Evolutionary conservation across 2,329 filamentous ascomycete genomes (phyloP).

Genomic region (Shiraia sp.): DNA sequence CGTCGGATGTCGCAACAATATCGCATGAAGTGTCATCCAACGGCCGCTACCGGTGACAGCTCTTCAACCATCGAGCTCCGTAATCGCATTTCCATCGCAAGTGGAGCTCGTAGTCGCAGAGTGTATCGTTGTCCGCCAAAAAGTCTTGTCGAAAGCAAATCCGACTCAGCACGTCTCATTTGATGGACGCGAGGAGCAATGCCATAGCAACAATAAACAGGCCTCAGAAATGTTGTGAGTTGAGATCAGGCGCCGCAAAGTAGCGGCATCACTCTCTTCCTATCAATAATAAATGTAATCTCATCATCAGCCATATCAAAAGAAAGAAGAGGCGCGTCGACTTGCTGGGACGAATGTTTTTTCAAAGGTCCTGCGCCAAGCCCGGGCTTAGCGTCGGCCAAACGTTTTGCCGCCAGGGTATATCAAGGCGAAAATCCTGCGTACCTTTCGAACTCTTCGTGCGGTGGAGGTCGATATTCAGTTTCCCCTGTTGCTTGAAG

Average conservation of each 20-base stretch:
- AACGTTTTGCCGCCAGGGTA: slow-evolving; percentile 6
- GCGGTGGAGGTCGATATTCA: slow-evolving; percentile 72
- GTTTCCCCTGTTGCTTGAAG: slow-evolving; percentile 80
- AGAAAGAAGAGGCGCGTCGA: background rate
- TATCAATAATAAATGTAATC: slow-evolving; percentile 38
- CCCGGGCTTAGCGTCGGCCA: slow-evolving; percentile 5
- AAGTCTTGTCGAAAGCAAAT: slow-evolving; percentile 6
- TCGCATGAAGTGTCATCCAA: too few relatives aligned
- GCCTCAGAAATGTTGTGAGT: slow-evolving; percentile 21
- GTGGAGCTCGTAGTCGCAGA: too few relatives aligned
- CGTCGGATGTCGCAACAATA: too few relatives aligned
- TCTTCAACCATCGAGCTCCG: too few relatives aligned
- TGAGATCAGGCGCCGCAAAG: slow-evolving; percentile 22
- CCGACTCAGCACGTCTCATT: slow-evolving; percentile 1
- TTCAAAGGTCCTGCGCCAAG: slow-evolving; percentile 2
- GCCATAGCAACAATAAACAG: slow-evolving; percentile 8
- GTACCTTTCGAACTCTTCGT: slow-evolving; percentile 66
- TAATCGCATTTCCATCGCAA: too few relatives aligned
- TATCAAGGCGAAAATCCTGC: slow-evolving; percentile 26
- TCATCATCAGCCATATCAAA: slow-evolving; percentile 43
- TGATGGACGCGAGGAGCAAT: too few relatives aligned
- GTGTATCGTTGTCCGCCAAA: slow-evolving; percentile 3
- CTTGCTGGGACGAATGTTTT: slow-evolving; percentile 1
- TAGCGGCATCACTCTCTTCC: slow-evolving; percentile 45
- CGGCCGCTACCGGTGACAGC: too few relatives aligned